Evolutionary conservation across 257 asterid species (phyloP), one percentile per base, ranked within the genome.

Genomic region (Datura wrightii): DNA sequence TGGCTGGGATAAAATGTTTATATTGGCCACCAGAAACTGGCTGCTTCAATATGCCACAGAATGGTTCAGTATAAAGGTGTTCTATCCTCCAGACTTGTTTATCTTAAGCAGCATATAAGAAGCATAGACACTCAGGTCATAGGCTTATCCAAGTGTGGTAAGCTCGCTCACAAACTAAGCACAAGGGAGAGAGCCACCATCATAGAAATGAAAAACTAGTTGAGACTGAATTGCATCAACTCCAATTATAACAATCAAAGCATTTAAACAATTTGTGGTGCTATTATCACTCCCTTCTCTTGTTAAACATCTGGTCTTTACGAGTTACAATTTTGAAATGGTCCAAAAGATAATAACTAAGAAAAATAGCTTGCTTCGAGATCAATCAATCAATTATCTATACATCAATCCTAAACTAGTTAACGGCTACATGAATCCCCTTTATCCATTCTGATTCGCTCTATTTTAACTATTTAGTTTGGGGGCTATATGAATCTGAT

Each of bases 381-480:
- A 62, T 62, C 70, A 62, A 62, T 19, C 14, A 62, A 62, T 4
- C 41, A 62, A 58, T 5, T n/a, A 71, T 5, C 80, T 11, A 72
- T 5, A 42, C 80, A 58, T 19, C 80, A 74, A 19, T 74, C 13
- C 13, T 46, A 44, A 24, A 24, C 31, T 24, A 24, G 31, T n/a
- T 8, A 2, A 39, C 9, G 8, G 79, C 37, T 44, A 74, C 59
- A 11, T 48, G 80, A 74, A 46, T 44, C 59, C 37, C 56, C 41
- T 72, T n/a, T 46, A 72, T 7, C 5, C 41, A 72, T 72, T 72
- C 52, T 8, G 14, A 39, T 67, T n/a, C 2, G 19, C 14, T 72
- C 59, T 72, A 10, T 72, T 72, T 41, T 13, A 72, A 72, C 58
- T 46, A 72, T 10, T 72, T 72, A 44, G 56, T 44, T 71, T 24